Conservation (phyloP, 352 stramenopile species). For the Saprolegnia parasitica region DNA sequence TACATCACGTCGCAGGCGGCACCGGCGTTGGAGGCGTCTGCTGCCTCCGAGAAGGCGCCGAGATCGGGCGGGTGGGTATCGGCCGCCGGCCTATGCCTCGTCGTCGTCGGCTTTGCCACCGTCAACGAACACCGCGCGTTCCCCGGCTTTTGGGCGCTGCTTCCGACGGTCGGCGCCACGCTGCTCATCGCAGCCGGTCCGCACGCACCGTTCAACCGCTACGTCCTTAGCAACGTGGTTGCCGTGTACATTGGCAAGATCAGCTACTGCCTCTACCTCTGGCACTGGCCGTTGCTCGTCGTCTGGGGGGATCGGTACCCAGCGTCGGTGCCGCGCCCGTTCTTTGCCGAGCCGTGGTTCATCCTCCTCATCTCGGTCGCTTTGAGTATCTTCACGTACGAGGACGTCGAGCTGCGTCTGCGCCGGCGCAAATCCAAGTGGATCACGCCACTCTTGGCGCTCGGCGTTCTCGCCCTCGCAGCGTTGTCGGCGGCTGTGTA, state of each 20-base stretch:
- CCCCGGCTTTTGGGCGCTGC: conserved; percentile 16
- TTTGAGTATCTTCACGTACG: background rate
- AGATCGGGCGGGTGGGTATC: too few relatives aligned
- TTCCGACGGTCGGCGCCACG: conserved; percentile 10
- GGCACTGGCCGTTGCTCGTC: conserved; percentile 23
- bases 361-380: background rate
- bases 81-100: background rate
- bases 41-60: background rate
- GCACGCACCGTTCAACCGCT: background rate
- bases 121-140: conserved; percentile 9
- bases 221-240: background rate
- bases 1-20: background rate
- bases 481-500: too few relatives aligned
- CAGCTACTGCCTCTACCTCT: conserved; percentile 27
- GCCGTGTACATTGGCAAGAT: conserved; percentile 27
- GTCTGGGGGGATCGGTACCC: background rate
- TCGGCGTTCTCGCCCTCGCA: too few relatives aligned
- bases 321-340: background rate
- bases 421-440: background rate
- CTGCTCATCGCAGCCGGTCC: conserved; percentile 3
- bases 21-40: background rate
- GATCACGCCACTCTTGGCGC: background rate
- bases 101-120: background rate
- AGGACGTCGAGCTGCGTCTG: background rate
- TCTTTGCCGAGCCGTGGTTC: background rate